phyloP scores from a whole-genome alignment of 768 basidiomycete species.

The Tephrocybe rancida region DNA sequence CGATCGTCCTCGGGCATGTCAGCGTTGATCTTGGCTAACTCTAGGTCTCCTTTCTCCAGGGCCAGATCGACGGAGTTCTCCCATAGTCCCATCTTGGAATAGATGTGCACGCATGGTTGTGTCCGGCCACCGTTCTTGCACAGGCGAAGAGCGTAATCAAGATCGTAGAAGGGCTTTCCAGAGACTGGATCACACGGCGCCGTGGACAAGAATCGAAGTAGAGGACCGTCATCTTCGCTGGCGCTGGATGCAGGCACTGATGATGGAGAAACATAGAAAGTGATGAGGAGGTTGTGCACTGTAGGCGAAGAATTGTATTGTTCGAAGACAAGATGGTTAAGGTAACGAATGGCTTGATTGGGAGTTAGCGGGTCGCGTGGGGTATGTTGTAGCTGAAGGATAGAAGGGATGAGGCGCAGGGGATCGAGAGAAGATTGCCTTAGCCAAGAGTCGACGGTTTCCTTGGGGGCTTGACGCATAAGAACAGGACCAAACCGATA shows the following conservation, averaged over 20 bases:
- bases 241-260: slow-evolving; percentile 34
- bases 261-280: slow-evolving; percentile 70
- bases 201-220: slow-evolving; percentile 80
- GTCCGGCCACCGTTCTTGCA: slow-evolving; percentile 83
- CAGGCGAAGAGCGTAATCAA: slow-evolving; percentile 93
- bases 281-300: slow-evolving; percentile 92
- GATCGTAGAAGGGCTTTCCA: slow-evolving; percentile 89
- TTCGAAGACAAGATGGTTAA: slow-evolving; percentile 83
- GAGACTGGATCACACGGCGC: slow-evolving; percentile 84
- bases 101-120: slow-evolving; percentile 94
- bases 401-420: slow-evolving; percentile 83
- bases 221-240: slow-evolving; percentile 68
- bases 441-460: slow-evolving; percentile 92
- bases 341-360: slow-evolving; percentile 89
- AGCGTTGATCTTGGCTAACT: slow-evolving; percentile 93
- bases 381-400: slow-evolving; percentile 78
- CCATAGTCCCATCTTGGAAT: slow-evolving; percentile 96
- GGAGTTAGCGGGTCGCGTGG: slow-evolving; percentile 72
- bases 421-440: slow-evolving; percentile 81
- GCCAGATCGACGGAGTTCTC: slow-evolving; percentile 97
- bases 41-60: slow-evolving; percentile 91
- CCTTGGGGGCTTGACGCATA: slow-evolving; percentile 83
- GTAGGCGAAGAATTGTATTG: slow-evolving; percentile 80
- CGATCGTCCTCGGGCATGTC: slow-evolving; percentile 94
- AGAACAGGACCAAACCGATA: slow-evolving; percentile 92